Conservation (phyloP, 495 filamentous ascomycete species). For the Penicillium desertorum region DNA sequence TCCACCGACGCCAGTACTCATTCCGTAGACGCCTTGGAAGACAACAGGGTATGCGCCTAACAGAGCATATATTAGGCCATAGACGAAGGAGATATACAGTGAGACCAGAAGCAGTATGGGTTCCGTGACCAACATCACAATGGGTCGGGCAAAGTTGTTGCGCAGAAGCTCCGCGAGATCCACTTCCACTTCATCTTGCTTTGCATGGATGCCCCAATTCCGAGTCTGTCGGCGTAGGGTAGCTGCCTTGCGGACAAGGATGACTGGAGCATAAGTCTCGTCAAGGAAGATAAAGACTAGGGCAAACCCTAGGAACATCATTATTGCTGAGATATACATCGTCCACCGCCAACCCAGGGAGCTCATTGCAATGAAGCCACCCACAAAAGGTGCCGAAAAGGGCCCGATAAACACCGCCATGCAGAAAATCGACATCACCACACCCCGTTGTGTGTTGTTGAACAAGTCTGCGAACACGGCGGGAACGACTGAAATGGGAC, state of each 20-base stretch:
- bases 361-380: slow-evolving; percentile 38
- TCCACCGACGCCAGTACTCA: slow-evolving; percentile 30
- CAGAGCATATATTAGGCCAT: slow-evolving; percentile 37
- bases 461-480: slow-evolving; percentile 52
- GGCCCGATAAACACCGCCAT: slow-evolving; percentile 47
- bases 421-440: slow-evolving; percentile 50
- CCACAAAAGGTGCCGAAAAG: slow-evolving; percentile 42
- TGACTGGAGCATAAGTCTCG: slow-evolving; percentile 42
- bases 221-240: slow-evolving; percentile 40
- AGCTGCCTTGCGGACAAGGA: slow-evolving; percentile 39
- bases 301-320: slow-evolving; percentile 29
- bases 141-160: slow-evolving; percentile 43
- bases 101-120: slow-evolving; percentile 45
- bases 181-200: slow-evolving; percentile 47
- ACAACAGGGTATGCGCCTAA: slow-evolving; percentile 35
- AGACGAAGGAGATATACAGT: slow-evolving; percentile 45
- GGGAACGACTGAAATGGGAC: slow-evolving; percentile 48
- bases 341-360: slow-evolving; percentile 50
- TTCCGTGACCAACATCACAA: slow-evolving; percentile 44
- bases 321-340: slow-evolving; percentile 41
- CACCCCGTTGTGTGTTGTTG: slow-evolving; percentile 42
- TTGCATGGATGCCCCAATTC: slow-evolving; percentile 50
- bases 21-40: slow-evolving; percentile 32
- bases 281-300: slow-evolving; percentile 29
- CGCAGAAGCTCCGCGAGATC: slow-evolving; percentile 36